Evolutionary conservation across 2,329 filamentous ascomycete genomes (phyloP).

Genomic region (Dactylellina drechsleri): DNA sequence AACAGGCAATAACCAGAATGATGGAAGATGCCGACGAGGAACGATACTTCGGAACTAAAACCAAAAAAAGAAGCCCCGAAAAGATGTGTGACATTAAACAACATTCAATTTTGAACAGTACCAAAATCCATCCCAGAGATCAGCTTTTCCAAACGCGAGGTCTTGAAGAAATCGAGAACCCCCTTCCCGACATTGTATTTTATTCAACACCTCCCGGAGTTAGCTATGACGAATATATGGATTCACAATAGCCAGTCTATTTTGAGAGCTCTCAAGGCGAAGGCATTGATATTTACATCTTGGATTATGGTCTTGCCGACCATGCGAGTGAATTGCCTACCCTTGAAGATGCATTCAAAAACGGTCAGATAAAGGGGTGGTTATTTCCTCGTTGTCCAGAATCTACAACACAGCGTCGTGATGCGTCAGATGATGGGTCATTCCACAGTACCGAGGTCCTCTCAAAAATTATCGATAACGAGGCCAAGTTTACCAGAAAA

Average conservation of each 20-base stretch:
- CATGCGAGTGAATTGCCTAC: neutral
- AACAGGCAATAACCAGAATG: no score
- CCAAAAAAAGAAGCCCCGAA: no score
- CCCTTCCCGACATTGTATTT: neutral
- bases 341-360: slow-evolving; percentile 1
- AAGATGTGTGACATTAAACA: no score
- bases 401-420: no score
- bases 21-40: no score
- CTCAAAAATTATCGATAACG: slow-evolving; percentile 18
- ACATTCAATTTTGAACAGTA: no score
- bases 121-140: no score
- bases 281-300: slow-evolving; percentile 16
- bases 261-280: slow-evolving; percentile 12
- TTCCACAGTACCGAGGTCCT: slow-evolving; percentile 19
- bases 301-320: slow-evolving; percentile 8
- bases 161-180: no score
- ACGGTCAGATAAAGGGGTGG: slow-evolving; percentile 23
- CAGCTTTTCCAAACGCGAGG: no score
- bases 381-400: neutral
- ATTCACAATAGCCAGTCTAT: neutral
- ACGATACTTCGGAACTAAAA: no score
- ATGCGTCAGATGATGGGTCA: neutral
- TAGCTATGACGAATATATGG: neutral
- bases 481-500: slow-evolving; percentile 10
- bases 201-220: neutral